phyloP scores from a whole-genome alignment of 192 early-diverging fungal species.

The Coemansia sp. region DNA sequence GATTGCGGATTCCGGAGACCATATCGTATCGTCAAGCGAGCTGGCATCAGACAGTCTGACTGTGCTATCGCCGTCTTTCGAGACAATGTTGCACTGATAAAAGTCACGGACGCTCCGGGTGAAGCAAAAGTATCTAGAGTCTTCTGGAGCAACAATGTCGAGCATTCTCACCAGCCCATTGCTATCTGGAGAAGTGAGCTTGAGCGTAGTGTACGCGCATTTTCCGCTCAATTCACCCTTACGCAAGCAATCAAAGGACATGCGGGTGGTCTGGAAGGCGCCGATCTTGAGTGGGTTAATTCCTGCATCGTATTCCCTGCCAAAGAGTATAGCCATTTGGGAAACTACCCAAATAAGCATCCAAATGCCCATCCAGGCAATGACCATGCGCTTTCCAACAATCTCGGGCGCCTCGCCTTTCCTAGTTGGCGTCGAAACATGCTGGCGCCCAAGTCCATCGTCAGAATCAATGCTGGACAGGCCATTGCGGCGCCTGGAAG shows the following conservation, averaged over 20 bases:
- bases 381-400: constrained; percentile 37
- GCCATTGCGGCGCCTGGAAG: not conserved
- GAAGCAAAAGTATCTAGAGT: constrained; percentile 21
- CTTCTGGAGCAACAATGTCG: constrained; percentile 10
- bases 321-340: constrained; percentile 33
- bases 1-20: constrained; percentile 43
- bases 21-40: not conserved
- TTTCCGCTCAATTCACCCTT: not conserved
- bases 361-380: constrained; percentile 33
- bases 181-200: constrained; percentile 48
- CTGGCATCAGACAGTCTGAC: not conserved
- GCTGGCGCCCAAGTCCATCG: constrained; percentile 27
- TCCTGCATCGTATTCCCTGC: constrained; percentile 23
- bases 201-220: constrained; percentile 27
- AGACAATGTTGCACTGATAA: constrained; percentile 32
- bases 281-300: constrained; percentile 38
- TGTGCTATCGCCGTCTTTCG: not conserved
- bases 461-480: constrained; percentile 8
- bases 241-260: constrained; percentile 22
- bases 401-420: constrained; percentile 42
- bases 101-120: constrained; percentile 39
- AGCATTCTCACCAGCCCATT: constrained; percentile 33
- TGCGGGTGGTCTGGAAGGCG: constrained; percentile 31
- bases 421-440: not conserved
- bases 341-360: constrained; percentile 29